These are phyloP conservation scores for Dissophora ornata DNA, from an alignment of 192 early-diverging fungal species.

Conservation along the genomic window DNA sequence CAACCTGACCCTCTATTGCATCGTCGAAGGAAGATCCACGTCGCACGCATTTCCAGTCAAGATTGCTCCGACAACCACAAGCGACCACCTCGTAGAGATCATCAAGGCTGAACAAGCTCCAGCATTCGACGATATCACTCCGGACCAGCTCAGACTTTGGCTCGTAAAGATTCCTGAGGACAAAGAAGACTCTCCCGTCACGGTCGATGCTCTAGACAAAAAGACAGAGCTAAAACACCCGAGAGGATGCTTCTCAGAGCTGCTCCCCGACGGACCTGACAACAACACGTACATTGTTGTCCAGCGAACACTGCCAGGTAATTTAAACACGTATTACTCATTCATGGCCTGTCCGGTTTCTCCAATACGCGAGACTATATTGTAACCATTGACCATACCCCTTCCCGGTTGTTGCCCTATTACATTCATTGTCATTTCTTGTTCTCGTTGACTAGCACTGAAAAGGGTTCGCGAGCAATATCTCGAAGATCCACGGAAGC, in stretches of 20 bases:
- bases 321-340: slow-evolving; percentile 2
- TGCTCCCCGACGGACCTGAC: neutral
- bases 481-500: slow-evolving; percentile 7
- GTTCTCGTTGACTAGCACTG: too few species aligned
- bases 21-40: too few species aligned
- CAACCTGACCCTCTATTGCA: too few species aligned
- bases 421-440: too few species aligned
- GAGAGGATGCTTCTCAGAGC: slow-evolving; percentile 7
- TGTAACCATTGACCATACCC: too few species aligned
- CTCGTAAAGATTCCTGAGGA: slow-evolving; percentile 7
- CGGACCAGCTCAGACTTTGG: slow-evolving; percentile 22
- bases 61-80: neutral
- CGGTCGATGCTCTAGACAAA: too few species aligned
- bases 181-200: too few species aligned
- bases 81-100: slow-evolving; percentile 12
- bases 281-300: slow-evolving; percentile 24
- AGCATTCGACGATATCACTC: neutral
- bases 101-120: slow-evolving; percentile 2
- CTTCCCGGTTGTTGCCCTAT: too few species aligned
- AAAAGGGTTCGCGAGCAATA: slow-evolving; percentile 2
- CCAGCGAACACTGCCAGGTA: slow-evolving; percentile 17
- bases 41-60: too few species aligned
- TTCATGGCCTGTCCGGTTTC: too few species aligned
- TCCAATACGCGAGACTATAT: too few species aligned
- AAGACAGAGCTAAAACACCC: too few species aligned